Percentiles rank a stretch among this genome's conserved stretches.
phyloP scores from a whole-genome alignment of 2,329 filamentous ascomycete genomes.

The Stylonectria norvegica region DNA sequence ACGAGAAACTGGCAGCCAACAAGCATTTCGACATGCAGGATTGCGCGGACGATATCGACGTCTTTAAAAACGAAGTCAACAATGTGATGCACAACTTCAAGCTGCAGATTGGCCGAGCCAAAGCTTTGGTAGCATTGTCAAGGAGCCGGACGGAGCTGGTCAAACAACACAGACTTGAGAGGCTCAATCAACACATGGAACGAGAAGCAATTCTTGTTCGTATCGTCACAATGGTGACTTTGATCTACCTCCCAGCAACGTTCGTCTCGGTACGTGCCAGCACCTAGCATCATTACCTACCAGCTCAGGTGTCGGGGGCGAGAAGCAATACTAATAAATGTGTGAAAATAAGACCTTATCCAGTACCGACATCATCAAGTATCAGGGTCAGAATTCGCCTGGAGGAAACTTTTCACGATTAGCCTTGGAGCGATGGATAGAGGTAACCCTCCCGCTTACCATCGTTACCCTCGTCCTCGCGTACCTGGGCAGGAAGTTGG shows the following conservation, averaged over 20 bases:
- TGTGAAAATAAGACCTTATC: slow-evolving; percentile 1
- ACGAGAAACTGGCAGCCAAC: slow-evolving; percentile 1
- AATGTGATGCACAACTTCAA: slow-evolving; percentile 3
- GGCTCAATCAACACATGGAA: slow-evolving; percentile 2
- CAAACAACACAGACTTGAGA: slow-evolving; percentile 3
- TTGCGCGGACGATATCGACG: slow-evolving; percentile 3
- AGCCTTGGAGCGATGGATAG: slow-evolving; percentile 5
- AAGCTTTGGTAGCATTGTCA: neutral
- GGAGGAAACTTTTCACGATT: neutral
- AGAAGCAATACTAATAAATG: neutral
- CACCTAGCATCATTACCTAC: too few relatives aligned
- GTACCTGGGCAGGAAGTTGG: neutral
- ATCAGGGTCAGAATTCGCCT: slow-evolving; percentile 1
- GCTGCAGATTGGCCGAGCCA: slow-evolving; percentile 1
- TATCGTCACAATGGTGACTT: slow-evolving; percentile 5
- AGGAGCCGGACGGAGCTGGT: slow-evolving; percentile 3
- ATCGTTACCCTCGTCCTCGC: neutral
- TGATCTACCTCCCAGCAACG: slow-evolving; percentile 5
- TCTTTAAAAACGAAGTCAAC: neutral
- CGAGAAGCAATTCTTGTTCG: slow-evolving; percentile 4
- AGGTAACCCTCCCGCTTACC: slow-evolving; percentile 1
- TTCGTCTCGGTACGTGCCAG: slow-evolving; percentile 8
- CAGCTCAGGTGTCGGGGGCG: too few relatives aligned
- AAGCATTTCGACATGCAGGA: slow-evolving; percentile 1
- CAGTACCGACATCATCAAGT: slow-evolving; percentile 7